Base-by-base conservation (phyloP, 1,139 yeast species). In the Scheffersomyces cryptocercus region DNA sequence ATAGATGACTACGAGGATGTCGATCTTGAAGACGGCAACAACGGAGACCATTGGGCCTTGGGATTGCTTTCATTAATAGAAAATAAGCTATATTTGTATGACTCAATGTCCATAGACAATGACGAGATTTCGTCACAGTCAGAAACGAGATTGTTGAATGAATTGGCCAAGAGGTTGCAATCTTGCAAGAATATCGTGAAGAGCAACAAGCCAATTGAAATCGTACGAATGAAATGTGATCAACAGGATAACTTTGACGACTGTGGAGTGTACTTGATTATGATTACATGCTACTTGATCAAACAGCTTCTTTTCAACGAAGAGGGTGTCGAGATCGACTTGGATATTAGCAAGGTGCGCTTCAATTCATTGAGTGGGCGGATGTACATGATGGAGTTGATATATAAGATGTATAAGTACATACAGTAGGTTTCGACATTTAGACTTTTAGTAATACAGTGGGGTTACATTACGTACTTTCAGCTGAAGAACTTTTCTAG, bases 21-120 rank as follows among this genome's bases (percentile, higher is more conserved):
- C 3, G 61, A 65, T 43, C 45, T 67, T 38, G 74, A 67, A 42
- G 64, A 55, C 5, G 68, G 57, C 6, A 64, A 68, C 40, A 61
- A 58, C 41, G 79, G 79, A 9, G 77, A 72, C 49, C 79, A 74
- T 52, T 74, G 79, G 79, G 66, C 70, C 1, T 55, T 74, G 26
- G 65, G 70, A 13, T 54, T 74, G 10, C 54, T 68, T 11, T 62
- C 67, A 28, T 38, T 63, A 3, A 48, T 71, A 3, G 73, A 69
- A 28, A 61, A 60, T 38, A 58, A 54, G 29, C 49, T 73, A 10
- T 65, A 62, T 35, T 59, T 74, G 1, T 73, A 71, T 45, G 78
- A 74, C 51, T 72, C 77, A 5, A 73, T 73, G 77, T 44, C 47
- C 35, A 28, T 51, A 3, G 63, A 56, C 14, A 51, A 43, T 14